Conservation (phyloP, 164 flowering plant species). For the Vitis labrusca region DNA sequence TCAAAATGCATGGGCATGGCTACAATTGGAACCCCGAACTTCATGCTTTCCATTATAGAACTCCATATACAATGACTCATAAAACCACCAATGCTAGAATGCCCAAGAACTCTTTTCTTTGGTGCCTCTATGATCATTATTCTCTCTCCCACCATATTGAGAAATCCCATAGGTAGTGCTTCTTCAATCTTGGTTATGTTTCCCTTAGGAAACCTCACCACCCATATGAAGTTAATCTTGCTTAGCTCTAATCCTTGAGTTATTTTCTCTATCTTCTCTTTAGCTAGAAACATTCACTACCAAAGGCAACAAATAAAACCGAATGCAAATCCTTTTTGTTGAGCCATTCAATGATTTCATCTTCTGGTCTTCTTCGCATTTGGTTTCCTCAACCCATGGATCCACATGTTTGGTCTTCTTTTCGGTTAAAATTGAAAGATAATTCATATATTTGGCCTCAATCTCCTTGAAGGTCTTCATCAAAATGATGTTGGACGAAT, state of each 20-base stretch:
- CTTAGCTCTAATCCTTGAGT: no score
- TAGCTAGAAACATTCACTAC: no score
- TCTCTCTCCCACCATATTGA: background rate
- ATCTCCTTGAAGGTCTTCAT: slow-evolving; percentile 14
- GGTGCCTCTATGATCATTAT: slow-evolving; percentile 17
- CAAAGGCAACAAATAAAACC: no score
- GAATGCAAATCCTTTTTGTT: background rate
- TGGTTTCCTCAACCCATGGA: slow-evolving; percentile 6
- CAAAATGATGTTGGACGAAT: slow-evolving; percentile 6
- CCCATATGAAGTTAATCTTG: slow-evolving; percentile 23
- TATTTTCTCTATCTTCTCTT: no score
- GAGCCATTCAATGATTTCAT: background rate
- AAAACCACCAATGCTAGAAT: slow-evolving; percentile 24
- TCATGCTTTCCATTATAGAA: slow-evolving; percentile 25
- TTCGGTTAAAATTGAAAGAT: background rate
- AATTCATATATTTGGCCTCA: slow-evolving; percentile 12
- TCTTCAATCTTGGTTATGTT: background rate
- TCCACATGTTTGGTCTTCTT: slow-evolving; percentile 14
- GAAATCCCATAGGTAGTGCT: slow-evolving; percentile 19
- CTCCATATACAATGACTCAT: slow-evolving; percentile 35
- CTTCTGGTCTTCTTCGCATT: background rate
- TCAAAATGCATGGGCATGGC: slow-evolving; percentile 26
- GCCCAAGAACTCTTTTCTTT: slow-evolving; percentile 13
- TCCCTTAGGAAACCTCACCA: slow-evolving; percentile 19
- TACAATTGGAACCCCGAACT: slow-evolving; percentile 22